Evolutionary conservation across 495 filamentous ascomycete genomes (phyloP).

Genomic region (Polyplosphaeria fusca): DNA sequence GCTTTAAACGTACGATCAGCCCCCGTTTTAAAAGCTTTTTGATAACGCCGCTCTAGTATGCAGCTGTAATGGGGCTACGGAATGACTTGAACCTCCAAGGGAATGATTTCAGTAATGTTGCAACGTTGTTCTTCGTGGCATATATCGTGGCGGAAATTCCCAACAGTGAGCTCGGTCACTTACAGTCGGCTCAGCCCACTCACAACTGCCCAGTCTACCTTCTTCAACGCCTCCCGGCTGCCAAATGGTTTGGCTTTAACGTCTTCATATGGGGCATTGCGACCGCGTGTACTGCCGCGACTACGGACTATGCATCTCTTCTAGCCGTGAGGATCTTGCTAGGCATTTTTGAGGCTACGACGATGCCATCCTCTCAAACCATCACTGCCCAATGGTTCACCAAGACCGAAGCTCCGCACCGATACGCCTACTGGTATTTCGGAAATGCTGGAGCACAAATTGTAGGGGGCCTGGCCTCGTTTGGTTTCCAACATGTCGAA

Average conservation of each 20-base stretch:
- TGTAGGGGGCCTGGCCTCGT: slow-evolving; percentile 53
- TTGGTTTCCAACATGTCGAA: slow-evolving; percentile 54
- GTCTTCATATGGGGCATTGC: slow-evolving; percentile 19
- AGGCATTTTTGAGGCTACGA: slow-evolving; percentile 67
- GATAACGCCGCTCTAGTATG: slow-evolving; percentile 44
- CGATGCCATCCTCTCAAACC: slow-evolving; percentile 55
- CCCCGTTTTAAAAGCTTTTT: neutral
- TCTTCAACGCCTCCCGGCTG: slow-evolving; percentile 51
- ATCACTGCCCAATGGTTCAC: slow-evolving; percentile 73
- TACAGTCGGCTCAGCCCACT: neutral
- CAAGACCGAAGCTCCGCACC: slow-evolving; percentile 61
- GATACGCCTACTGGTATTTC: slow-evolving; percentile 66
- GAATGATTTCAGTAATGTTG: slow-evolving; percentile 55
- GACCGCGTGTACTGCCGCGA: slow-evolving; percentile 58
- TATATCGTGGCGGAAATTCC: slow-evolving; percentile 55
- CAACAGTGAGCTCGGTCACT: slow-evolving; percentile 42
- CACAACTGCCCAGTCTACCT: slow-evolving; percentile 22
- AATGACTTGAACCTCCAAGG: slow-evolving; percentile 49
- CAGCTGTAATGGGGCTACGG: slow-evolving; percentile 56
- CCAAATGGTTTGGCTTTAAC: slow-evolving; percentile 37
- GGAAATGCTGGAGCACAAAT: slow-evolving; percentile 59
- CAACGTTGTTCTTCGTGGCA: slow-evolving; percentile 57
- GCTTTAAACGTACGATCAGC: neutral
- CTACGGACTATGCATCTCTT: slow-evolving; percentile 55
- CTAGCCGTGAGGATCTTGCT: slow-evolving; percentile 59